phyloP scores from a whole-genome alignment of 495 filamentous ascomycete species.

The Xanthoparmelia taractica region DNA sequence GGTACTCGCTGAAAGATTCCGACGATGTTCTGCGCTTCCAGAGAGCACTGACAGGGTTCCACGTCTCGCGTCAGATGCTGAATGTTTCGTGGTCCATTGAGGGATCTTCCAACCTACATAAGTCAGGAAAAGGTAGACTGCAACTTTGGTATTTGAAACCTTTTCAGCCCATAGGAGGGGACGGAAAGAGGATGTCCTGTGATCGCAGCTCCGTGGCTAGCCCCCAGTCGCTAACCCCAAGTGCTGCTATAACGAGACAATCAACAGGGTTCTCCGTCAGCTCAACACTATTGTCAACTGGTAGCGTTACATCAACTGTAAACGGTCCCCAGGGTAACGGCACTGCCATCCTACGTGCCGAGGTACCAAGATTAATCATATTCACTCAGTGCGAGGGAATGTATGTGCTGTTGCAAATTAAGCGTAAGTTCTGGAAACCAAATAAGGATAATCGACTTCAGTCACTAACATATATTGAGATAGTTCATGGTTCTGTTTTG shows the following conservation, averaged over 20 bases:
- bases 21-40: constrained; percentile 19
- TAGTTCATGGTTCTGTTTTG: too few species aligned
- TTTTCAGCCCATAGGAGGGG: constrained; percentile 12
- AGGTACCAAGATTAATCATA: constrained; percentile 21
- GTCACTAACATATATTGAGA: too few species aligned
- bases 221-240: too few species aligned
- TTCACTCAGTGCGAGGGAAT: constrained; percentile 19
- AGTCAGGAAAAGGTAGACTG: constrained; percentile 16
- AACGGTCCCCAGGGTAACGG: constrained; percentile 17
- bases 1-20: constrained; percentile 15
- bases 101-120: constrained; percentile 13
- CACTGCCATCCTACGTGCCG: constrained; percentile 15
- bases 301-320: constrained; percentile 18
- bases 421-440: too few species aligned
- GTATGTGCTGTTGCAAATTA: constrained; percentile 23
- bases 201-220: too few species aligned
- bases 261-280: too few species aligned
- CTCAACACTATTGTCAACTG: constrained; percentile 9
- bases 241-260: too few species aligned
- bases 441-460: too few species aligned
- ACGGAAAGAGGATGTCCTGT: too few species aligned
- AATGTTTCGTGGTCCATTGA: constrained; percentile 23
- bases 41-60: constrained; percentile 23
- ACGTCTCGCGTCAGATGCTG: constrained; percentile 20
- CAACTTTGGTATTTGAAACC: constrained; percentile 25